These are phyloP conservation scores for Monosporozyma yasuniensis DNA, from an alignment of 805 yeast genomes.

Conservation along the genomic window DNA sequence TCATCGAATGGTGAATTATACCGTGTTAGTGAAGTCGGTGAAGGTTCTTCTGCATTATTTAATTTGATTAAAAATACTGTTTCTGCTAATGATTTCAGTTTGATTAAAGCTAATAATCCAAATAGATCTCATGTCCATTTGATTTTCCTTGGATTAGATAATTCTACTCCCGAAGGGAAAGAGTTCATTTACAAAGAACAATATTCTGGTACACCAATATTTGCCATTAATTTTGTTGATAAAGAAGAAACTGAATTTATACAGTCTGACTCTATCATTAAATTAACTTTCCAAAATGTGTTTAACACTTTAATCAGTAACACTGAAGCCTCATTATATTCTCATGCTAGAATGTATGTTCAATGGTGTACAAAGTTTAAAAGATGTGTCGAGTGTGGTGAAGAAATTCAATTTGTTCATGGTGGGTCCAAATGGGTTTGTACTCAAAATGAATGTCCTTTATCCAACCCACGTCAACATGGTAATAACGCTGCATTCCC, in stretches of 20 bases:
- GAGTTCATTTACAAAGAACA: slow-evolving; percentile 32
- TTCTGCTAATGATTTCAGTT: neutral
- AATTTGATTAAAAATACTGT: neutral
- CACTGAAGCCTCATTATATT: slow-evolving; percentile 54
- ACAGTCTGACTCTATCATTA: slow-evolving; percentile 2
- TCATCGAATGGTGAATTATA: neutral
- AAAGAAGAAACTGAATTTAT: slow-evolving; percentile 1
- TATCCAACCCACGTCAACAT: neutral
- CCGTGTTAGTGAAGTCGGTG: neutral
- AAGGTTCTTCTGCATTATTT: neutral
- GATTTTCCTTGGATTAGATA: slow-evolving; percentile 19
- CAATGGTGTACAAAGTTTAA: slow-evolving; percentile 74
- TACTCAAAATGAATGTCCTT: slow-evolving; percentile 27
- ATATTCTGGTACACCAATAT: slow-evolving; percentile 55
- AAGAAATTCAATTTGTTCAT: slow-evolving; percentile 48
- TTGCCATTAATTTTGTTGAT: slow-evolving; percentile 45
- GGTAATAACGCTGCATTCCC: slow-evolving; percentile 77
- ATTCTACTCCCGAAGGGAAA: neutral
- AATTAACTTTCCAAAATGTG: slow-evolving; percentile 7
- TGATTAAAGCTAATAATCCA: neutral
- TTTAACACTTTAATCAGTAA: slow-evolving; percentile 15
- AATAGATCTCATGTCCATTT: slow-evolving; percentile 12
- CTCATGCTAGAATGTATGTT: slow-evolving; percentile 75
- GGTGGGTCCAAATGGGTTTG: slow-evolving; percentile 60
- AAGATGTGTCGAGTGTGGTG: slow-evolving; percentile 85